Evolutionary conservation across 1,284 basidiomycete species (phyloP).

Genomic region (Puccinia coronata): DNA sequence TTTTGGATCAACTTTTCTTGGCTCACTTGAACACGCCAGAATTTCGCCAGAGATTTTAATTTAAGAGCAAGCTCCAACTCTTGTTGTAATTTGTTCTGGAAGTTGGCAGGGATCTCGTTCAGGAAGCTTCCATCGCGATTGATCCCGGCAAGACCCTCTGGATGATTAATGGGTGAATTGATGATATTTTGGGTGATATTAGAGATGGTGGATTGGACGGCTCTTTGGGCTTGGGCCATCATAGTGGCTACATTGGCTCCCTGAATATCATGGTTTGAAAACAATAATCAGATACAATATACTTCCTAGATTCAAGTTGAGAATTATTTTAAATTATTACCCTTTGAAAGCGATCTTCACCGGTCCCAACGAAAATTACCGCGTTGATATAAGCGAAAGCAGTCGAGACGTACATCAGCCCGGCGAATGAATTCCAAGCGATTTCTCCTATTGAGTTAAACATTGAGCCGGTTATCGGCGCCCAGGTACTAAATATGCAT

Average conservation of each 20-base stretch:
- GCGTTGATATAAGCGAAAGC: conserved; percentile 39
- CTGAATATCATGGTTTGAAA: not conserved
- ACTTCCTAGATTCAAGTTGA: not conserved
- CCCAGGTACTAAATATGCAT: conserved; percentile 43
- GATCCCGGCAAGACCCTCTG: conserved; percentile 36
- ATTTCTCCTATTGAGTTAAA: conserved; percentile 43
- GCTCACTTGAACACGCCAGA: conserved; percentile 49
- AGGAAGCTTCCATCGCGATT: conserved; percentile 38
- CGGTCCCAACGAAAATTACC: conserved; percentile 32
- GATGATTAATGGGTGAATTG: conserved; percentile 31
- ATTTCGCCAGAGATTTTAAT: conserved; percentile 45
- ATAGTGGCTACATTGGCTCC: conserved; percentile 21
- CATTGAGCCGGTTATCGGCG: conserved; percentile 26
- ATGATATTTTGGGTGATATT: conserved; percentile 43
- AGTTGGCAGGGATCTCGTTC: conserved; percentile 42
- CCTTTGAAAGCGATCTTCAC: conserved; percentile 44
- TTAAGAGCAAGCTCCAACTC: conserved; percentile 48
- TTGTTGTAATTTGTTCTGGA: conserved; percentile 45
- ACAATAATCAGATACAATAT: not conserved
- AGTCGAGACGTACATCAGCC: conserved; percentile 38
- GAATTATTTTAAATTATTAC: not conserved
- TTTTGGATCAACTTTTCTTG: not conserved
- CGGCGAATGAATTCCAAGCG: conserved; percentile 40
- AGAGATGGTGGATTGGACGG: conserved; percentile 47
- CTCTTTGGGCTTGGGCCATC: conserved; percentile 43